Base-by-base conservation (phyloP, 805 yeast genomes). In the Yueomyces sinensis region DNA sequence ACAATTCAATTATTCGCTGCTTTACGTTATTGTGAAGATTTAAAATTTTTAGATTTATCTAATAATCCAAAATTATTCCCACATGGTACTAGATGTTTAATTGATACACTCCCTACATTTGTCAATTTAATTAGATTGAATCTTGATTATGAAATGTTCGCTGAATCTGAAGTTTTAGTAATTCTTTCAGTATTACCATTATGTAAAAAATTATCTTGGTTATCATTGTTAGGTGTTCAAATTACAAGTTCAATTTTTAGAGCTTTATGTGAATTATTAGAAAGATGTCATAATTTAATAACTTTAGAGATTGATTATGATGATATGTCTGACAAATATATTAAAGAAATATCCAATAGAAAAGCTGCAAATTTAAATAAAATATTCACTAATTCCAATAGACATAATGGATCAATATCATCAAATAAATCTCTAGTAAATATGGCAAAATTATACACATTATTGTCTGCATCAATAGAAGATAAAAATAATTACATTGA, bases 1-100 rank as follows among this genome's bases (percentile, higher is more conserved):
- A 43, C 56, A 14, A 46, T 56, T 11, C 45, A 39, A 14, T 49
- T 79, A 42, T 64, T 77, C 36, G 59, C 66, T 38, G 41, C 64
- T 13, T 49, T 74, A 27, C 60, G 80, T 32, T 68, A 62, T 39
- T 61, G 76, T 19, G 76, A 76, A 27, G 63, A 67, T 30, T 63
- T 87, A 45, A 69, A 69, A 45, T 82, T 77, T 50, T 60, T 87
- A 38, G 96, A 87, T 54, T 46, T 87, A 19, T 82, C 94, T 9
- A 73, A 78, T 42, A 87, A 86, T 54, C 74, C 77, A 15, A 64
- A 63, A 33, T 55, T 87, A 13, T 82, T 86, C 55, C 84, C 83
- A 1, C 50, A 62, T 4, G 62, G 76, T 18, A 61, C 71, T 39
- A 52, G 59, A 11, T 63, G 69, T 27, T 58, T 86, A 34, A 62